Base-by-base conservation (phyloP, 805 yeast species). In the Saccharomyces eubayanus region DNA sequence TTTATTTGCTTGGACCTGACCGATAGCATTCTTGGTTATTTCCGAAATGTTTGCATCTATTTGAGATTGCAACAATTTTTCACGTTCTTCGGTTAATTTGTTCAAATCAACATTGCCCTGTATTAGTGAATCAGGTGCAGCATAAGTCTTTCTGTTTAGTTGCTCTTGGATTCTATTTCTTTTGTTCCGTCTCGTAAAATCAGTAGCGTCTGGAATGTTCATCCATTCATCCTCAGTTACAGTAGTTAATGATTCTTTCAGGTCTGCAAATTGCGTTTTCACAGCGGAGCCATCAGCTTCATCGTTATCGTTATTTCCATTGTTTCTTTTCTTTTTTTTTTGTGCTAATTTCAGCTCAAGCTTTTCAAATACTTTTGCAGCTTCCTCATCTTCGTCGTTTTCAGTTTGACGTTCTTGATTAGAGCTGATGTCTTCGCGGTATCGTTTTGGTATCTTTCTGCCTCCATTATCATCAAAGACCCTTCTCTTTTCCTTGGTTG, bases 131-230 rank as follows among this genome's bases (percentile, higher is more conserved):
- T 92, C 97, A 0, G 96, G 94, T 2, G 87, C 87, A 9, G 96
- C 89, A 65, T 89, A 92, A 46, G 79, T 81, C 55, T 96, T 72
- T 57, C 84, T 83, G 54, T 80, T 80, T 59, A 74, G 77, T 62
- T 84, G 85, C 48, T 80, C 78, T 52, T 82, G 75, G 47, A 82
- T 67, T 52, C 96, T 73, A 49, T 78, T 72, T 53, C 98, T 72
- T 60, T 90, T 89, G 68, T 89, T 89, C 54, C 81, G 75, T 62
- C 83, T 78, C 0, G 99, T 94, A 62, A 88, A 73, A 68, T 92
- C 98, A 1, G 89, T 87, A 1, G 89, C 94, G 57, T 89, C 96
- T 0, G 98, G 98, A 3, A 92, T 64, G 56, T 74, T 77, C 4
- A 78, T 76, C 99, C 99, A 92, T 62, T 91, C 84, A 2, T 81